Evolutionary conservation across 176 grass and related monocot species (phyloP).

Genomic region (Bromus sterilis): DNA sequence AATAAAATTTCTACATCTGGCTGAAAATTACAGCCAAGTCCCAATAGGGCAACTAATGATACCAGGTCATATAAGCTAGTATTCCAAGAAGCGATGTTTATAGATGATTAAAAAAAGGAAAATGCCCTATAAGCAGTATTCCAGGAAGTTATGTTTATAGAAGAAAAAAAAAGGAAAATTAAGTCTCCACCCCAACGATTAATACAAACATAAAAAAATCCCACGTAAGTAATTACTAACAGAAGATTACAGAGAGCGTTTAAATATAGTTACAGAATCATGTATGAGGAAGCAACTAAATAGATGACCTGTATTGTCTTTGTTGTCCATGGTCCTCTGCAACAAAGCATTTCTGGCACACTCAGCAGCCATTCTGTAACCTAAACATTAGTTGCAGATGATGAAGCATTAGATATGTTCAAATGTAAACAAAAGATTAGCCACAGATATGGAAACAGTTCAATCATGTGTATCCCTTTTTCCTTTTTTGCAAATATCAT

Average conservation of each 20-base stretch:
- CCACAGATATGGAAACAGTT: neutral
- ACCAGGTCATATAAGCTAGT: neutral
- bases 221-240: neutral
- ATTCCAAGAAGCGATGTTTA: too few relatives aligned
- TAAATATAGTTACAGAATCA: neutral
- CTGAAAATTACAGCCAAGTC: neutral
- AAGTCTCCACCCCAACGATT: neutral
- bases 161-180: neutral
- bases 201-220: neutral
- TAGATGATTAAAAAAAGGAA: too few relatives aligned
- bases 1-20: neutral
- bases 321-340: slow-evolving; percentile 82
- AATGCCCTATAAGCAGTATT: too few relatives aligned
- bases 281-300: neutral
- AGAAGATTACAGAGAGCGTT: neutral
- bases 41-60: neutral
- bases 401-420: neutral
- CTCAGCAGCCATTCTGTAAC: slow-evolving; percentile 84
- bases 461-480: neutral
- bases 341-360: slow-evolving; percentile 74
- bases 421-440: neutral
- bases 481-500: neutral
- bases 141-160: too few relatives aligned
- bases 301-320: slow-evolving; percentile 68
- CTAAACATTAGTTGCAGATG: slow-evolving; percentile 25